Conservation (phyloP, 176 grass and related monocot genomes). For the Elaeis guineensis region DNA sequence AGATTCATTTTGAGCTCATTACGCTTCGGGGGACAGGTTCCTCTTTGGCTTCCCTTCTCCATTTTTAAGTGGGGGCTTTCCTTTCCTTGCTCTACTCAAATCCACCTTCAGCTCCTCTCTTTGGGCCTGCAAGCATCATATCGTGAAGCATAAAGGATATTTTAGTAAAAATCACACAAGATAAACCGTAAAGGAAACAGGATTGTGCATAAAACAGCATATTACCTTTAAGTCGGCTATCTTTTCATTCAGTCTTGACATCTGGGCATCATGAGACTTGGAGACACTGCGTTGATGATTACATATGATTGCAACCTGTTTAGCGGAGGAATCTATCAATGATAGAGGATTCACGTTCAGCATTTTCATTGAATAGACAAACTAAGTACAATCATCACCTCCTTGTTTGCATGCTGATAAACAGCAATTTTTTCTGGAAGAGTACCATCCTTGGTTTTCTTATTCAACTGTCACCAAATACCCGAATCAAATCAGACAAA, state of each 20-base stretch:
- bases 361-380: background rate
- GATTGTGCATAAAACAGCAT: too few species aligned
- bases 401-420: conserved; percentile 92
- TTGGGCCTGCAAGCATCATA: conserved; percentile 32
- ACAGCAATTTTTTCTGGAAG: conserved; percentile 82
- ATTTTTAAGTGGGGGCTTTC: conserved; percentile 63
- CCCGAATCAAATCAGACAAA: conserved; percentile 17
- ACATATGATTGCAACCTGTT: conserved; percentile 95
- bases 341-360: background rate
- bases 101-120: conserved; percentile 66
- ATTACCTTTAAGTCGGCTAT: conserved; percentile 79
- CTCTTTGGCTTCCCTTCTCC: conserved; percentile 82
- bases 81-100: conserved; percentile 69
- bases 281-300: conserved; percentile 97
- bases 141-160: too few species aligned
- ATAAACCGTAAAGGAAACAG: too few species aligned
- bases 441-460: conserved; percentile 80
- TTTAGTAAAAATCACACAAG: too few species aligned
- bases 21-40: conserved; percentile 72
- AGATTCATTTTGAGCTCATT: conserved; percentile 26
- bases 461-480: conserved; percentile 56
- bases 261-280: conserved; percentile 90
- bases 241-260: conserved; percentile 82
- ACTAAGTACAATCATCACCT: conserved; percentile 28
- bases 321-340: conserved; percentile 10